A percentile compares a stretch with the other conserved stretches of the same genome.
Conservation (phyloP, 164 flowering plant species). For the Chloranthus sessilifolius region DNA sequence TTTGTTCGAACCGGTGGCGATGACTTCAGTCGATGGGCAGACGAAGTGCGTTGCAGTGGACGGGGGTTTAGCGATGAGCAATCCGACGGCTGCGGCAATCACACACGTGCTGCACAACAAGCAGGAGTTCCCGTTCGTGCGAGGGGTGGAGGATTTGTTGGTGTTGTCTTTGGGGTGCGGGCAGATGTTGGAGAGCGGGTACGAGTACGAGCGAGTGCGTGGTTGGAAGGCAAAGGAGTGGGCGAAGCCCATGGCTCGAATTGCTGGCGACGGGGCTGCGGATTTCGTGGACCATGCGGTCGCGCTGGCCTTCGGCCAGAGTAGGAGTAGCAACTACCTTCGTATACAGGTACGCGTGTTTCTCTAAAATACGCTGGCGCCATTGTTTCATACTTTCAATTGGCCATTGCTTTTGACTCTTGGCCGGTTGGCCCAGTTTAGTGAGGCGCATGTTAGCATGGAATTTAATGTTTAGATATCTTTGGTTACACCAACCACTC, state of each 20-base stretch:
- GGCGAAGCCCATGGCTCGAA: conserved; percentile 75
- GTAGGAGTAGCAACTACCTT: conserved; percentile 65
- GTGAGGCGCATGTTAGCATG: too few relatives aligned
- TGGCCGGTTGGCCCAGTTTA: too few relatives aligned
- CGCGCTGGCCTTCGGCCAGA: conserved; percentile 82
- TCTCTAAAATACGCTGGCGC: too few relatives aligned
- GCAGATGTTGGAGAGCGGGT: conserved; percentile 55
- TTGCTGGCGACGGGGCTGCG: conserved; percentile 72
- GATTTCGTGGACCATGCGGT: conserved; percentile 90
- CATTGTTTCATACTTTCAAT: too few relatives aligned
- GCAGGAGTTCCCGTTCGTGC: conserved; percentile 91
- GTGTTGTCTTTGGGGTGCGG: conserved; percentile 79
- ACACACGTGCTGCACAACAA: conserved; percentile 98
- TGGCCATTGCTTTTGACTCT: too few relatives aligned
- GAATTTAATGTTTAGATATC: too few relatives aligned
- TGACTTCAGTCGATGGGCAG: conserved; percentile 67
- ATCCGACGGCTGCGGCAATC: conserved; percentile 91
- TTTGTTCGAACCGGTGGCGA: conserved; percentile 48
- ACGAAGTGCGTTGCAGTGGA: conserved; percentile 74
- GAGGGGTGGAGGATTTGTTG: conserved; percentile 89
- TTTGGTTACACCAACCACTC: too few relatives aligned
- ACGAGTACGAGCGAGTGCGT: conserved; percentile 54
- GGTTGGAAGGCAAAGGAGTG: conserved; percentile 74
- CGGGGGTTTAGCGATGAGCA: conserved; percentile 85
- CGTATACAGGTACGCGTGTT: conserved; percentile 65